Percentiles rank a stretch among this genome's conserved stretches.
Conservation (phyloP, 345 rosid genomes). For the Rhizophora apiculata region DNA sequence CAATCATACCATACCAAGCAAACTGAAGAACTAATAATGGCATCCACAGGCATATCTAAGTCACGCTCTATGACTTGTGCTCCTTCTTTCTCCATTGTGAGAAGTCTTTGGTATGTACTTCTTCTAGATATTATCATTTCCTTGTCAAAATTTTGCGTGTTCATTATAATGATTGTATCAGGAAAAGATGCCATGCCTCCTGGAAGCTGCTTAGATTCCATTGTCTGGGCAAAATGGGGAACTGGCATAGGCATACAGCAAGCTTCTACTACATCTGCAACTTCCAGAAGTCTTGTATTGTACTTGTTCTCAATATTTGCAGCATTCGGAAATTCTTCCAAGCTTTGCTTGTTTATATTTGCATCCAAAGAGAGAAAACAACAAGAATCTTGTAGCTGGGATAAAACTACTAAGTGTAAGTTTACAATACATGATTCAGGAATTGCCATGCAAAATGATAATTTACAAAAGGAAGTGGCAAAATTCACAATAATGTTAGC, state of each 20-base stretch:
- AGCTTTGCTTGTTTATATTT: constrained; percentile 25
- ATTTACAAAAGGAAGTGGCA: background rate
- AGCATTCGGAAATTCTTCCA: constrained; percentile 45
- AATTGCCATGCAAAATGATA: too few species aligned
- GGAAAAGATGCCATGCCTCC: constrained; percentile 32
- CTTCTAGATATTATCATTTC: constrained; percentile 88
- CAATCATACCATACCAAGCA: constrained; percentile 85
- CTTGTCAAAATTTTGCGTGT: constrained; percentile 67
- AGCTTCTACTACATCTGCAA: constrained; percentile 36
- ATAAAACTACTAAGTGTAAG: constrained; percentile 15
- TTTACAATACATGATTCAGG: background rate
- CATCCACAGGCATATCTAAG: constrained; percentile 70
- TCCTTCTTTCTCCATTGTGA: constrained; percentile 82
- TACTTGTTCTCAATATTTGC: constrained; percentile 35
- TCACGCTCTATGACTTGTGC: constrained; percentile 87
- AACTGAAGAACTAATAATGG: constrained; percentile 61
- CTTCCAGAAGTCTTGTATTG: constrained; percentile 27
- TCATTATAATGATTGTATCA: constrained; percentile 52
- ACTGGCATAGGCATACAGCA: constrained; percentile 29
- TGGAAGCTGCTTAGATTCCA: constrained; percentile 36
- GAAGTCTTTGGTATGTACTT: constrained; percentile 72
- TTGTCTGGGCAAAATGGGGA: constrained; percentile 27
- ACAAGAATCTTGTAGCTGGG: constrained; percentile 38
- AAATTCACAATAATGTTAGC: background rate
- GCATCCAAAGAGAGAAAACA: constrained; percentile 23